A percentile compares a stretch with the other conserved stretches of the same genome.
Conservation (phyloP, 495 filamentous ascomycete genomes). For the Hypoxylon perforatum region DNA sequence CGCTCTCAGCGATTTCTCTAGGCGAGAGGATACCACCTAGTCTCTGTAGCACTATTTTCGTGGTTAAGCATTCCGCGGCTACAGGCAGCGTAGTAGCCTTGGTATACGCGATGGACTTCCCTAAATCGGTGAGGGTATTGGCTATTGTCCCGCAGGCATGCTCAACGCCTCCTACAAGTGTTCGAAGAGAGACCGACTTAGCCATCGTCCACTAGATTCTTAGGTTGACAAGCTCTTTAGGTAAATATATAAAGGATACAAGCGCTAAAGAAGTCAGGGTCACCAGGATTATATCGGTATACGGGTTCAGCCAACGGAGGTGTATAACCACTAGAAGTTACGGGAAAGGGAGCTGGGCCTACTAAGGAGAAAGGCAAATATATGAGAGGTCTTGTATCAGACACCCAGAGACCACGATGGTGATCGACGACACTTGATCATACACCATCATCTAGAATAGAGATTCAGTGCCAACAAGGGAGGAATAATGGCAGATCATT, state of each 20-base stretch:
- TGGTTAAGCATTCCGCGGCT: constrained; percentile 29
- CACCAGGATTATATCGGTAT: too few species aligned
- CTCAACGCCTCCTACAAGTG: constrained; percentile 19
- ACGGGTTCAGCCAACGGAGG: too few species aligned
- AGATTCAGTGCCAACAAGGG: background rate
- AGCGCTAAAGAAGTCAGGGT: too few species aligned
- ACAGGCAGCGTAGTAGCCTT: constrained; percentile 24
- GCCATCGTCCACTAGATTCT: constrained; percentile 7
- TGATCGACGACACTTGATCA: constrained; percentile 1
- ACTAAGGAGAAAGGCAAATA: too few species aligned
- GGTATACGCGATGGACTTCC: constrained; percentile 13
- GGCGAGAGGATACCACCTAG: constrained; percentile 11
- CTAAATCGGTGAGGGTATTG: constrained; percentile 12
- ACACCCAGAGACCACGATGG: too few species aligned
- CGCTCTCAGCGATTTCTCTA: background rate
- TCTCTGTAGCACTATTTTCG: constrained; percentile 20
- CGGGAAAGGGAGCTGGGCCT: too few species aligned
- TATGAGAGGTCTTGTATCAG: too few species aligned
- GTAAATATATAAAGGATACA: too few species aligned
- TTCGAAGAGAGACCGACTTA: constrained; percentile 16
- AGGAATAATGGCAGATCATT: constrained; percentile 12
- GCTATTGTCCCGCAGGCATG: constrained; percentile 28
- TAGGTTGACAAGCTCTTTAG: background rate
- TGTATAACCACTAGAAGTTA: too few species aligned
- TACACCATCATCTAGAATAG: background rate